These are phyloP conservation scores for Sporothrix curviconia DNA, from an alignment of 2,329 filamentous ascomycete species.

Conservation along the genomic window DNA sequence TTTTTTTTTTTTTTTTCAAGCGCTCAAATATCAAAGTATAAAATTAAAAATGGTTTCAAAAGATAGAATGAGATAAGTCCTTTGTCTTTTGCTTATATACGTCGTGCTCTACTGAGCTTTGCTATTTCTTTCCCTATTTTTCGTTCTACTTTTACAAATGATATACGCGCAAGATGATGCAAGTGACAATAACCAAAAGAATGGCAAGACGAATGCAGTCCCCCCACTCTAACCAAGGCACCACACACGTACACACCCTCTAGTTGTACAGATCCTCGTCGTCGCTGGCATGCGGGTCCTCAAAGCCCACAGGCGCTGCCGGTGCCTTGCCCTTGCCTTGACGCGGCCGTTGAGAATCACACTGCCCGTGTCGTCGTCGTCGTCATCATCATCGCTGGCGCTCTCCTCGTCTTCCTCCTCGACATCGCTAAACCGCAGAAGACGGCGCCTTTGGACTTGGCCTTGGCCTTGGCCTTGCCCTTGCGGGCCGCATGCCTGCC, in stretches of 20 bases:
- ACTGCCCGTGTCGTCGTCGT: conserved; percentile 28
- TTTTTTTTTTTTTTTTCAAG: too few species aligned
- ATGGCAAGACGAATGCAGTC: not conserved
- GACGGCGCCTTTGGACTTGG: conserved; percentile 22
- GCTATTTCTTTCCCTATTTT: too few species aligned
- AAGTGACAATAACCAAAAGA: not conserved
- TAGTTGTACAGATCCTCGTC: conserved; percentile 51
- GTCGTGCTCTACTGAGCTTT: too few species aligned
- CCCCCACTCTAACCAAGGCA: not conserved
- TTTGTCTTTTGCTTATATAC: too few species aligned
- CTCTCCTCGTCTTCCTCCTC: conserved; percentile 25
- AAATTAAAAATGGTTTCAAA: not conserved
- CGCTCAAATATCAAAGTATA: not conserved
- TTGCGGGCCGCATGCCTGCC: conserved; percentile 6
- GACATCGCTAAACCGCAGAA: conserved; percentile 26
- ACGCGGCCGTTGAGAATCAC: conserved; percentile 28
- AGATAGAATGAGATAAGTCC: not conserved
- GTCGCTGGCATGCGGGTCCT: conserved; percentile 48
- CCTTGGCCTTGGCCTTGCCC: conserved; percentile 32
- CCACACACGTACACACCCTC: not conserved
- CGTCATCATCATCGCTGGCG: conserved; percentile 18
- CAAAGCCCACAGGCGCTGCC: conserved; percentile 30
- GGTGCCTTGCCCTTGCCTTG: conserved; percentile 47
- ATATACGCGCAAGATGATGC: conserved; percentile 3
- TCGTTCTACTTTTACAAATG: not conserved